Evolutionary conservation across 345 rosid species (phyloP).

Genomic region (Excoecaria cochinchinensis): DNA sequence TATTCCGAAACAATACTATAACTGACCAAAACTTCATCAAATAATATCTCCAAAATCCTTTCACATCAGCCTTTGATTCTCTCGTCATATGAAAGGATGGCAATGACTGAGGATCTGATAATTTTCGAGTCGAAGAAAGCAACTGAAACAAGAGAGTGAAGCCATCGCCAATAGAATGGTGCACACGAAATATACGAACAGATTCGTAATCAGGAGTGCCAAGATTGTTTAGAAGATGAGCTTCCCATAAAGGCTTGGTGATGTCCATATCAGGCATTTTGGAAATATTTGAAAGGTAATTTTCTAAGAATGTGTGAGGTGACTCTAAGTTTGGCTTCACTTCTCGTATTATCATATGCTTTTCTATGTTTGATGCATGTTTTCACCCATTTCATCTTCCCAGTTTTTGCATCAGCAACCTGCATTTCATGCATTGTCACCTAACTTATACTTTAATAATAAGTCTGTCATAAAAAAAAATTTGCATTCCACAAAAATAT

Average conservation of each 20-base stretch:
- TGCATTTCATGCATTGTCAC: no score
- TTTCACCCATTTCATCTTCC: no score
- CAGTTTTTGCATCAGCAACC: no score
- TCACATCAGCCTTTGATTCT: not conserved
- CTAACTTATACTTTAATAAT: no score
- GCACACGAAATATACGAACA: not conserved
- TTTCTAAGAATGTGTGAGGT: not conserved
- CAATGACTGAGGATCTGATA: not conserved
- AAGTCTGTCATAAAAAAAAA: no score
- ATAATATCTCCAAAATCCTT: not conserved
- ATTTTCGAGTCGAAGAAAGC: not conserved
- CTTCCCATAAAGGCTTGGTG: not conserved
- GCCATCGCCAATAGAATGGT: conserved; percentile 8
- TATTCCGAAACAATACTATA: not conserved
- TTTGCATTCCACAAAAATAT: no score
- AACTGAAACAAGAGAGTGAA: not conserved
- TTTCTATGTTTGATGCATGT: no score
- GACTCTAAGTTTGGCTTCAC: not conserved
- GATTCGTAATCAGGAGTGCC: not conserved
- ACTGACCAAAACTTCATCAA: not conserved
- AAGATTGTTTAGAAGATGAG: not conserved
- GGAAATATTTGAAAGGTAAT: not conserved
- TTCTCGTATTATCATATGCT: no score
- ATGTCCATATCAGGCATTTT: not conserved
- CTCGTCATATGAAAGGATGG: not conserved